phyloP scores from a whole-genome alignment of 345 rosid genomes.

The Moricandia moricandioides region DNA sequence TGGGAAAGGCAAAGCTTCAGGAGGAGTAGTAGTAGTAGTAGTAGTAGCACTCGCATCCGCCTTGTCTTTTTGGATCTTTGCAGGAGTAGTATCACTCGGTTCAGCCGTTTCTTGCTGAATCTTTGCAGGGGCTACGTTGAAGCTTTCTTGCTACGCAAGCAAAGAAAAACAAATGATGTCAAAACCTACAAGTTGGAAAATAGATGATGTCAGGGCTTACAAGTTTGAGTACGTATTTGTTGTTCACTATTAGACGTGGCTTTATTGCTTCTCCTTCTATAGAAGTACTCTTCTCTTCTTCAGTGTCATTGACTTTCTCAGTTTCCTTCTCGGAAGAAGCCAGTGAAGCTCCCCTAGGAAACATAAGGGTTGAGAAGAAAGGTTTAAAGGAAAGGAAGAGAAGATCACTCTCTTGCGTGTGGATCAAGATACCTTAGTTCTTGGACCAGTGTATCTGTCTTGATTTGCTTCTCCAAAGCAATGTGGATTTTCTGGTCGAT shows the following conservation, averaged over 20 bases:
- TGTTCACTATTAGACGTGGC: neutral
- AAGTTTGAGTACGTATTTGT: neutral
- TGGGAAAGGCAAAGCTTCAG: neutral
- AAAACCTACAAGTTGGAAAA: neutral
- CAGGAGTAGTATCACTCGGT: neutral
- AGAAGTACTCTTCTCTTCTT: neutral
- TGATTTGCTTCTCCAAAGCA: neutral
- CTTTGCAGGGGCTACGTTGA: neutral
- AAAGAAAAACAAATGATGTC: neutral
- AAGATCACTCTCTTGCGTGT: constrained; percentile 1
- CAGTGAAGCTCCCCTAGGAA: neutral
- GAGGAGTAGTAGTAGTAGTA: neutral
- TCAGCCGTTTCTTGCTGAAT: neutral
- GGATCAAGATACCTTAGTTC: neutral
- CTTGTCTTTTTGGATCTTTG: neutral
- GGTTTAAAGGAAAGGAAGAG: neutral
- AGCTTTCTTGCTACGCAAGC: constrained; percentile 21
- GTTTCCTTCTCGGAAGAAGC: neutral
- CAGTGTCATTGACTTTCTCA: neutral
- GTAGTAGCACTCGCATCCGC: neutral
- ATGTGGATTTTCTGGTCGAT: neutral
- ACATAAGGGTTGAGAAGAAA: neutral
- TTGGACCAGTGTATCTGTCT: neutral
- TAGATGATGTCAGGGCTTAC: neutral
- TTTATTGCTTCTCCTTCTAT: neutral